phyloP scores from a whole-genome alignment of 805 yeast species.

The Yarrowia hollandica region DNA sequence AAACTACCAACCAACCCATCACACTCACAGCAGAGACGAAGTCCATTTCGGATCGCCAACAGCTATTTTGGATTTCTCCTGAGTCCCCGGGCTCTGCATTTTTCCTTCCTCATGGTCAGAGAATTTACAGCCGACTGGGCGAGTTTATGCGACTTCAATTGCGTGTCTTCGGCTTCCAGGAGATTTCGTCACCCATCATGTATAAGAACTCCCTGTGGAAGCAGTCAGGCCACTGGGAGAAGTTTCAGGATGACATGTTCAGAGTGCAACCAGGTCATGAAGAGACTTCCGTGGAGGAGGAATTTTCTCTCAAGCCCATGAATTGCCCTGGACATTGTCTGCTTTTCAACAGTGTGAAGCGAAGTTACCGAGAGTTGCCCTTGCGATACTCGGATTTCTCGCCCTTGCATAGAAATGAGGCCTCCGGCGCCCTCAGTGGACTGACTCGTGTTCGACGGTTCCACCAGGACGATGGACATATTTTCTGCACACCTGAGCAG shows the following conservation, averaged over 20 bases:
- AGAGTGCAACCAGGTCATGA: constrained; percentile 41
- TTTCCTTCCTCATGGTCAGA: constrained; percentile 89
- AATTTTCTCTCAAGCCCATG: constrained; percentile 86
- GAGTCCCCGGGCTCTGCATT: constrained; percentile 89
- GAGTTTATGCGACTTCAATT: constrained; percentile 86
- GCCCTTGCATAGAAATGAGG: constrained; percentile 89
- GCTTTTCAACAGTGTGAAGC: constrained; percentile 68
- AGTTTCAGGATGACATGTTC: constrained; percentile 93
- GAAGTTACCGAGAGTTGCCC: constrained; percentile 86
- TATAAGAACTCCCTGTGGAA: constrained; percentile 85
- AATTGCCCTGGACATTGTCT: constrained; percentile 54
- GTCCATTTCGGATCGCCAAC: constrained; percentile 63
- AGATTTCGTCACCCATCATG: constrained; percentile 88
- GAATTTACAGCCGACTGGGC: constrained; percentile 75
- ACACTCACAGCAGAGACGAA: constrained; percentile 32
- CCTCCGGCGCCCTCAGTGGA: constrained; percentile 91
- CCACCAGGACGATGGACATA: constrained; percentile 98
- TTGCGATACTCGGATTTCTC: constrained; percentile 84
- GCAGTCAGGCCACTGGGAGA: constrained; percentile 93
- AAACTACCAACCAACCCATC: constrained; percentile 6
- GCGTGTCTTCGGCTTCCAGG: constrained; percentile 76
- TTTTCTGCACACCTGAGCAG: constrained; percentile 81
- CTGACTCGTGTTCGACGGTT: constrained; percentile 89
- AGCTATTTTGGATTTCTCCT: constrained; percentile 74
- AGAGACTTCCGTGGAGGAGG: constrained; percentile 45